Evolutionary conservation across 208 protist species (phyloP).

Genomic region (Balamuthia mandrillaris): DNA sequence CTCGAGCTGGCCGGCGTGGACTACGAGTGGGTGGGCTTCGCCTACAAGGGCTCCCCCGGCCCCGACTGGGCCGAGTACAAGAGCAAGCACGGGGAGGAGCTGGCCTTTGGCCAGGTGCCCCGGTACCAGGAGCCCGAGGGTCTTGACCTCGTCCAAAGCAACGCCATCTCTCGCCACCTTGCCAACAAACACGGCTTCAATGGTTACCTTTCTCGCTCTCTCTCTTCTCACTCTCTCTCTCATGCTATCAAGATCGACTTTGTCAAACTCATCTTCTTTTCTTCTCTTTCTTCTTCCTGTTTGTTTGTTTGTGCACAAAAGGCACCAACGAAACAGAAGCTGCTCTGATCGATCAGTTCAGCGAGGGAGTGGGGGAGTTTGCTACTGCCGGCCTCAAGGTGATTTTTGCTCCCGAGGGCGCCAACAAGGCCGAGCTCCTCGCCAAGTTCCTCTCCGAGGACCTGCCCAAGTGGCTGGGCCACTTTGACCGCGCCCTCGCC

Average conservation of each 20-base stretch:
- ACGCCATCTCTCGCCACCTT: not conserved
- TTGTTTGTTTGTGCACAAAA: too few relatives aligned
- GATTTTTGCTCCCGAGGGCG: not conserved
- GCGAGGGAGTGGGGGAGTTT: not conserved
- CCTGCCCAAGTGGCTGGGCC: not conserved
- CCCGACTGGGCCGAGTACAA: not conserved
- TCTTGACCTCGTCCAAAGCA: not conserved
- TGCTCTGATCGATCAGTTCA: not conserved
- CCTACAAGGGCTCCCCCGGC: not conserved
- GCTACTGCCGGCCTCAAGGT: not conserved
- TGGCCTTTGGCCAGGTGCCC: not conserved
- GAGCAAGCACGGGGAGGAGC: not conserved
- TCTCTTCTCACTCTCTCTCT: too few relatives aligned
- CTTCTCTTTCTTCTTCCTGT: too few relatives aligned
- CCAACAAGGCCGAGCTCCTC: not conserved
- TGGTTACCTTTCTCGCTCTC: too few relatives aligned
- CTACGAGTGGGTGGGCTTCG: not conserved
- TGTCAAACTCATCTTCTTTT: too few relatives aligned
- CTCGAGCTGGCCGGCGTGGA: not conserved
- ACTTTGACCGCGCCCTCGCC: not conserved
- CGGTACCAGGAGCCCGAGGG: conserved; percentile 26
- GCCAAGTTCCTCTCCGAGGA: not conserved
- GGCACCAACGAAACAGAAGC: not conserved
- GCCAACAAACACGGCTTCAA: not conserved
- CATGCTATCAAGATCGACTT: too few relatives aligned